Evolutionary conservation across 805 yeast genomes (phyloP), one percentile per base, ranked within the genome.

Genomic region (Yarrowia osloensis): DNA sequence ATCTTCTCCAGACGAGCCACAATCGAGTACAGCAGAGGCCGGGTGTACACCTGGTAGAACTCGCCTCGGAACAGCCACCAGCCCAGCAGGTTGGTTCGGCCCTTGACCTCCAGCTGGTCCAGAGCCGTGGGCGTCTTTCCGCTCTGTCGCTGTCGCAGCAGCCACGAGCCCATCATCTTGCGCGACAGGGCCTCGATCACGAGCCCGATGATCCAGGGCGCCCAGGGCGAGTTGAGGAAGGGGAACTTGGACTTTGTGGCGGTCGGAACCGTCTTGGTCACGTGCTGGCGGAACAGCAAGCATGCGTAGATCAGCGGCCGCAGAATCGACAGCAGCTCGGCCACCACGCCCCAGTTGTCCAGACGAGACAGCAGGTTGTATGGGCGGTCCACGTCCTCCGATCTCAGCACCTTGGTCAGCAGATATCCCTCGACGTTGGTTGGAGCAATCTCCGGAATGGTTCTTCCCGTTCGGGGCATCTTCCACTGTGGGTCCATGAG

Each of bases 51-150:
- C 28, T 74, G 72, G 72, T 77, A 79, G 71, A 78, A 72, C 67
- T 77, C 74, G 8, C 81, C 80, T 9, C 82, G 73, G 39, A 80
- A 68, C 22, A 71, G 50, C 81, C 81, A 80, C 81, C 81, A 79
- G 70, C 76, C 74, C 66, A 78, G 52, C 26, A 70, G 70, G 15
- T 62, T 52, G 31, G 75, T 62, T 44, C 78, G 70, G 61, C 71
- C 68, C 70, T 71, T 67, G 46, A 74, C 67, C 68, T 73, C 50
- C 76, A 24, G 73, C 76, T 28, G 70, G 67, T 79, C 82, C 3
- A 79, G 71, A 7, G 72, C 67, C 4, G 78, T 73, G 28, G 70
- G 55, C 19, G 69, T 67, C 17, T 69, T 69, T 50, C 73, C 71
- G 35, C 71, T 73, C 17, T 67, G 70, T 12, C 70, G 29, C 26